Conservation (phyloP, 73 alveolate genomes). For the Blepharisma stoltei region DNA sequence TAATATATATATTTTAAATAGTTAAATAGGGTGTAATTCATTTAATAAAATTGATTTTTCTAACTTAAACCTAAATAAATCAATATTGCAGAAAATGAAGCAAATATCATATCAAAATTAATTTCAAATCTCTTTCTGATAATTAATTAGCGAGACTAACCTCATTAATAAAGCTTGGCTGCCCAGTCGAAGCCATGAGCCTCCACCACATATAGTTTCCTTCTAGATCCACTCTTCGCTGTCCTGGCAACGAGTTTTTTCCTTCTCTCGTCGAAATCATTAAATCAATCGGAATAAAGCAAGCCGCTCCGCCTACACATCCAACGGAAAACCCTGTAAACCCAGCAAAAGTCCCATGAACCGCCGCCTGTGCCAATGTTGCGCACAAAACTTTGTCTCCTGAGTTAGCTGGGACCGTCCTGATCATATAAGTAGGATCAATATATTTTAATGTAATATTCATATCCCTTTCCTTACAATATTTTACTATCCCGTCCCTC, state of each 20-base stretch:
- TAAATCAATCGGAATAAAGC: conserved; percentile 69
- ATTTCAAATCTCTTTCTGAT: too few relatives aligned
- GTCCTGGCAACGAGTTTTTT: conserved; percentile 34
- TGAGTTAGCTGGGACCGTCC: conserved; percentile 88
- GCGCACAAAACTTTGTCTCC: conserved; percentile 89
- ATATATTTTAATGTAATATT: conserved; percentile 76
- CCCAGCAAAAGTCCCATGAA: conserved; percentile 93
- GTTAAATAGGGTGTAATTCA: too few relatives aligned
- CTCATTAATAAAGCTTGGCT: conserved; percentile 60
- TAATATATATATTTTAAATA: too few relatives aligned
- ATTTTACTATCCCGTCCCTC: conserved; percentile 74
- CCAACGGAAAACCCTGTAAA: conserved; percentile 85
- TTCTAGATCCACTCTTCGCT: conserved; percentile 63
- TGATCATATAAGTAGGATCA: conserved; percentile 98
- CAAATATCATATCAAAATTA: too few relatives aligned
- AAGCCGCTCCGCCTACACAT: conserved; percentile 69
- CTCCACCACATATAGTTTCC: conserved; percentile 71
- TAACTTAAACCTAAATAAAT: too few relatives aligned
- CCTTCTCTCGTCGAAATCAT: conserved; percentile 62
- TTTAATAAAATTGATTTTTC: too few relatives aligned
- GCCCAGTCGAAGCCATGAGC: conserved; percentile 88
- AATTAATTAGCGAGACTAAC: too few relatives aligned
- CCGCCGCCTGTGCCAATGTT: conserved; percentile 91
- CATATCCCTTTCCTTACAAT: conserved; percentile 60
- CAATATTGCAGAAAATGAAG: too few relatives aligned